Evolutionary conservation across 2,329 filamentous ascomycete species (phyloP).

Genomic region (Phaeosphaeria sp.): DNA sequence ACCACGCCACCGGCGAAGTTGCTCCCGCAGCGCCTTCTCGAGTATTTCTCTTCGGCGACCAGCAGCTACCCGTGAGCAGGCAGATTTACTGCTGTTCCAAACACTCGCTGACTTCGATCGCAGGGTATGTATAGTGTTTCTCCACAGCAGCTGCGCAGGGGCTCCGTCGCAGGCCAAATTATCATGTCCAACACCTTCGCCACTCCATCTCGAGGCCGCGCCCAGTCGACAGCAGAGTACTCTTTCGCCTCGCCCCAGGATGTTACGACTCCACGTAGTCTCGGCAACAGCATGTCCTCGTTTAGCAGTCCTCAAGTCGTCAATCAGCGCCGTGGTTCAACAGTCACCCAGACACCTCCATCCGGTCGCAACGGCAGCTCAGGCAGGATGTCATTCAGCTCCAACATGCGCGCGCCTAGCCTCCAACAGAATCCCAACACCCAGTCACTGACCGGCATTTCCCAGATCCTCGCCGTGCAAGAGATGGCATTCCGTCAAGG

Average conservation of each 20-base stretch:
- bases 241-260: constrained; percentile 10
- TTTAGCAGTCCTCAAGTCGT: not conserved
- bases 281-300: constrained; percentile 1
- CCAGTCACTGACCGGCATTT: constrained; percentile 20
- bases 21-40: constrained; percentile 2
- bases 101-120: not conserved
- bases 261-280: not conserved
- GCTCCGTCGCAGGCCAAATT: not conserved
- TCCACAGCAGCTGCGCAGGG: constrained; percentile 7
- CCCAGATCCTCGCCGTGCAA: constrained; percentile 27
- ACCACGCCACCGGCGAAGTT: not conserved
- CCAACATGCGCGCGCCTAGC: constrained; percentile 2
- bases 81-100: not conserved
- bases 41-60: constrained; percentile 2
- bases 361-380: constrained; percentile 4
- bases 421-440: constrained; percentile 3
- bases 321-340: constrained; percentile 6
- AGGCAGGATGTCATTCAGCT: constrained; percentile 8
- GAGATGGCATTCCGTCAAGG: constrained; percentile 35
- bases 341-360: constrained; percentile 5
- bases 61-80: constrained; percentile 17
- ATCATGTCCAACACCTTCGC: not conserved
- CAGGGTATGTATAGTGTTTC: constrained; percentile 4
- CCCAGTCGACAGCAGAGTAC: constrained; percentile 1
- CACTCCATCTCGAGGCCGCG: not conserved